Evolutionary conservation across 2,329 filamentous ascomycete species (phyloP).

Genomic region (Diplodia seriata): DNA sequence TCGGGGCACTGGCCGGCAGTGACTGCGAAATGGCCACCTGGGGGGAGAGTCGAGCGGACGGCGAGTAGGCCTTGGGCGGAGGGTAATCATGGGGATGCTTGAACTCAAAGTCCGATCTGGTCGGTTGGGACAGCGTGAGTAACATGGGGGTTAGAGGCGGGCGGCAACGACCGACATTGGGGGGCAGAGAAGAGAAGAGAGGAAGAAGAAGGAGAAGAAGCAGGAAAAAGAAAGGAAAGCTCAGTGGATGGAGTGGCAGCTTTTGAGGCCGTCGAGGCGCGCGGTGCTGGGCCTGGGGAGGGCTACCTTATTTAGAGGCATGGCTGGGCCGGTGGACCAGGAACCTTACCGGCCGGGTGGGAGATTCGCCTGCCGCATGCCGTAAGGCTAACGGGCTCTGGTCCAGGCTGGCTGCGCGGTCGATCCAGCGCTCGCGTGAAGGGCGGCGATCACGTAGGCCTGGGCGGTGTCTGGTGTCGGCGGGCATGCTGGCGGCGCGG

Average conservation of each 20-base stretch:
- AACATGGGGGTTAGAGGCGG: slow-evolving; percentile 49
- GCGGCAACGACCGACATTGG: slow-evolving; percentile 31
- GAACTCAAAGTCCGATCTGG: slow-evolving; percentile 56
- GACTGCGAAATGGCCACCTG: slow-evolving; percentile 44
- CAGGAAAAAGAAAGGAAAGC: slow-evolving; percentile 15
- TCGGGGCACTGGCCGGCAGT: slow-evolving; percentile 52
- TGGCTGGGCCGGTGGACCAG: slow-evolving; percentile 18
- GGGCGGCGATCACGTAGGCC: slow-evolving; percentile 31
- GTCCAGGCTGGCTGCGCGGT: slow-evolving; percentile 25
- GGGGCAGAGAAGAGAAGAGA: slow-evolving; percentile 1
- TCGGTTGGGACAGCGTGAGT: slow-evolving; percentile 59
- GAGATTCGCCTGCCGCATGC: slow-evolving; percentile 32
- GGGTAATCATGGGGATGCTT: slow-evolving; percentile 58
- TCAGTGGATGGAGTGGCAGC: neutral
- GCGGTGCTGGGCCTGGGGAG: slow-evolving; percentile 20
- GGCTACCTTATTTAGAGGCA: slow-evolving; percentile 30
- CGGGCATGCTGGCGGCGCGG: neutral
- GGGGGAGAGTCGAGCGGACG: slow-evolving; percentile 50
- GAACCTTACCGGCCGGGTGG: slow-evolving; percentile 33
- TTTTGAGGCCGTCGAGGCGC: slow-evolving; percentile 5
- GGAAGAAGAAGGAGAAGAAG: slow-evolving; percentile 22
- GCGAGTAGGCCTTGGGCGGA: slow-evolving; percentile 49
- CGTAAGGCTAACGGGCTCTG: slow-evolving; percentile 32
- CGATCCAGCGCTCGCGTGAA: slow-evolving; percentile 33
- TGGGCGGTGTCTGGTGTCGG: slow-evolving; percentile 16